Evolutionary conservation across 176 grass and related monocot genomes (phyloP).

Genomic region (Aegilops tauschii): DNA sequence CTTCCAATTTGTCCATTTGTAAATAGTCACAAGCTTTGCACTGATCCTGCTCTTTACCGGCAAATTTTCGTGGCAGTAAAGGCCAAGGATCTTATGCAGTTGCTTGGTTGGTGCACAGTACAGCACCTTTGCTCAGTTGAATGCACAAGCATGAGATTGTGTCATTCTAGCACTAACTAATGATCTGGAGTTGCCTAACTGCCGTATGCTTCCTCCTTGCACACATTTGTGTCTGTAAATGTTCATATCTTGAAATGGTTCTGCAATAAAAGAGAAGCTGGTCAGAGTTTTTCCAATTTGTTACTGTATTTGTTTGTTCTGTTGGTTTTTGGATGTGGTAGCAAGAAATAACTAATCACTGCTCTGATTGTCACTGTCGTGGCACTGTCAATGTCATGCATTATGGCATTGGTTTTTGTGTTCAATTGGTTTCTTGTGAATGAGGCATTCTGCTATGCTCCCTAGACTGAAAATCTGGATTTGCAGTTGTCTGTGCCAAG

Average conservation of each 20-base stretch:
- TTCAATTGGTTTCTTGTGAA: no score
- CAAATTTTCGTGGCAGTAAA: background rate
- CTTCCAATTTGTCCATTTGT: background rate
- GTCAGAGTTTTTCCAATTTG: background rate
- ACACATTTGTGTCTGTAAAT: conserved; percentile 16
- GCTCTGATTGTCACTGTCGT: background rate
- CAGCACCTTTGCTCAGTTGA: background rate
- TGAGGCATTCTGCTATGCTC: no score
- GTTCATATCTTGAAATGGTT: conserved; percentile 3
- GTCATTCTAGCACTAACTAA: background rate
- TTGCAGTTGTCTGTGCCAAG: background rate
- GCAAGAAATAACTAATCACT: background rate
- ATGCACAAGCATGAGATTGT: background rate
- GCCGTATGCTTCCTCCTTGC: background rate
- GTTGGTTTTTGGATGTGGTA: background rate
- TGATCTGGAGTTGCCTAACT: background rate
- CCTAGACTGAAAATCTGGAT: background rate
- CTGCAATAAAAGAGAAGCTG: background rate
- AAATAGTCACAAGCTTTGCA: background rate
- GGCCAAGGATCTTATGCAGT: background rate
- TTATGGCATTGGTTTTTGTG: background rate
- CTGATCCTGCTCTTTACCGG: background rate
- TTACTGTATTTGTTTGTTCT: background rate
- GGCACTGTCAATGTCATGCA: background rate
- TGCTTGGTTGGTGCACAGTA: background rate